Evolutionary conservation across 2,329 filamentous ascomycete species (phyloP), one percentile per base, ranked within the genome.

Genomic region (Drechslerella dactyloides): DNA sequence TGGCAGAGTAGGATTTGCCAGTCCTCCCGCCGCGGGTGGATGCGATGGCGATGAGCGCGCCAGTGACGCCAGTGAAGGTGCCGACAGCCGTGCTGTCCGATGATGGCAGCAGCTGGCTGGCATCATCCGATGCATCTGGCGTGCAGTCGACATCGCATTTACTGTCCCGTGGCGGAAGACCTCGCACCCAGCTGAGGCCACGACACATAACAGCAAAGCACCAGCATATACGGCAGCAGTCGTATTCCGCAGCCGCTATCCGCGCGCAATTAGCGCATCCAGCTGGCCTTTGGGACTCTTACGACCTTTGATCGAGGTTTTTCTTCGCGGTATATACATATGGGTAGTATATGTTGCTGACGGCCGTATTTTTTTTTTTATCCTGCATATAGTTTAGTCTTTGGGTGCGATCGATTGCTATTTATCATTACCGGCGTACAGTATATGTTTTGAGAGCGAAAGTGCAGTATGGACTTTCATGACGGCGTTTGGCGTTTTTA

Each of bases 1-100:
- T 72, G 60, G 68, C 68, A 10, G 60, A 72, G 60, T 72, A 72
- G 60, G 37, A 54, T 37, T 48, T 17, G 48, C 40, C 30, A 51
- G 21, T 42, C 10, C 24, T 55, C 27, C 17, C 35, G 51, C 19
- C 42, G 27, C 27, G 27, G 27, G 8, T 8, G 8, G 4, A 33
- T 3, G 27, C 8, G 27, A 8, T 8, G 27, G 27, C 27, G 8
- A 4, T 33, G 53, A 21, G 11, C 30, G 11, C 23, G 5, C 40
- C 48, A 1, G n/a, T 27, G 23, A 44, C 42, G 19, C 40, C 30
- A 11, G 37, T n/a, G 7, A 4, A 30, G n/a, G n/a, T n/a, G 27
- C 61, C 42, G 7, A 55, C 8, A 27, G 55, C 51, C 30, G 55
- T 60, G 19, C 23, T 69, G 23, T 69, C 57, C 13, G 52, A 69